A percentile compares a stretch with the other conserved stretches of the same genome.
Evolutionary conservation across 176 grass and related monocot genomes (phyloP).

Genomic region (Oryza meyeriana): DNA sequence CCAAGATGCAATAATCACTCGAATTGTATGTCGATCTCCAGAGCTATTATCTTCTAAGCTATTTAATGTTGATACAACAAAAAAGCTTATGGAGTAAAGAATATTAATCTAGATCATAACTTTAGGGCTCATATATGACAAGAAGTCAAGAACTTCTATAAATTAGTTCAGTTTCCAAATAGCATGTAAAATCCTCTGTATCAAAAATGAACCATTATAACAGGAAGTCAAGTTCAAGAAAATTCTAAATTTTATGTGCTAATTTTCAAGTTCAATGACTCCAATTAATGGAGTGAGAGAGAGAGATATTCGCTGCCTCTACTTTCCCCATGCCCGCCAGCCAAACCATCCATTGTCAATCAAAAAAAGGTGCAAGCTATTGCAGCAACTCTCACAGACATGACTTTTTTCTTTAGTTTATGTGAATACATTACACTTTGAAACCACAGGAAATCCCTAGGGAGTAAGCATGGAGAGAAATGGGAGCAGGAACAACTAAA

Average conservation of each 20-base stretch:
- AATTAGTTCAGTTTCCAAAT: neutral
- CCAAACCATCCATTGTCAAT: neutral
- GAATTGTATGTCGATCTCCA: neutral
- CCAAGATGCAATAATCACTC: neutral
- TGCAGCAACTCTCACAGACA: neutral
- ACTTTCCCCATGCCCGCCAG: neutral
- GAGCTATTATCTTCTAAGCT: neutral
- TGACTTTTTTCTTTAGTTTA: neutral
- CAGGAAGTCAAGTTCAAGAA: neutral
- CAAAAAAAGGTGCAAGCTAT: neutral
- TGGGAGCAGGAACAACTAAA: neutral
- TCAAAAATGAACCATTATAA: neutral
- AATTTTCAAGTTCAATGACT: neutral
- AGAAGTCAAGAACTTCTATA: neutral
- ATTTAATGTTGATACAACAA: neutral
- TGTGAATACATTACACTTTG: conserved; percentile 15
- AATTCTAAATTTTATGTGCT: neutral
- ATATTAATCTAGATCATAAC: neutral
- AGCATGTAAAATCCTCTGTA: neutral
- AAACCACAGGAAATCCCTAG: conserved; percentile 3
- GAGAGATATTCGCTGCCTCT: neutral
- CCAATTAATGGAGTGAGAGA: neutral
- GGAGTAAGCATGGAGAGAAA: neutral
- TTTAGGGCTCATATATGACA: neutral
- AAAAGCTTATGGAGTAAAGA: neutral